Conservation (phyloP, 2,329 filamentous ascomycete species). For the Rhinocladiella mackenziei region DNA sequence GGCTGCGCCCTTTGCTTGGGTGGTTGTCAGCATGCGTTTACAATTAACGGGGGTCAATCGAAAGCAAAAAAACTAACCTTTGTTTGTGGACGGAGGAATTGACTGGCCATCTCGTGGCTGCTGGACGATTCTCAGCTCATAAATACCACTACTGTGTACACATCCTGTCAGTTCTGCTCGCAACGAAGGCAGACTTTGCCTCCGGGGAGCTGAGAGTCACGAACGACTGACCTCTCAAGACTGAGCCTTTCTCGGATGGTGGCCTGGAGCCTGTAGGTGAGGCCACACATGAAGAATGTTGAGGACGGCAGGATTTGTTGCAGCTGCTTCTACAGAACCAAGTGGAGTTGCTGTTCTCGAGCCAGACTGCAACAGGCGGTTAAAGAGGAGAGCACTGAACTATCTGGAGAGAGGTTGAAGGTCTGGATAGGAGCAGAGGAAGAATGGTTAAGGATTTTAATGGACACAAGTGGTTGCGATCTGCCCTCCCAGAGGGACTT, state of each 20-base stretch:
- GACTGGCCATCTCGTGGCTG: conserved; percentile 5
- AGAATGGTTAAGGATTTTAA: too few relatives aligned
- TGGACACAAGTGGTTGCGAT: too few relatives aligned
- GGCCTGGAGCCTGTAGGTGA: neutral
- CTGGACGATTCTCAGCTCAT: conserved; percentile 8
- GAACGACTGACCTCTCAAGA: conserved; percentile 10
- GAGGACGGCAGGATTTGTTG: neutral
- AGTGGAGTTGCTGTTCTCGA: too few relatives aligned
- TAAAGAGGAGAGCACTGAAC: too few relatives aligned
- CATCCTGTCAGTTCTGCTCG: conserved; percentile 7
- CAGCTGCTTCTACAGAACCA: neutral
- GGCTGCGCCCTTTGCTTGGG: conserved; percentile 2
- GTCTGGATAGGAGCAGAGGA: too few relatives aligned
- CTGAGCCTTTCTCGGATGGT: conserved; percentile 1
- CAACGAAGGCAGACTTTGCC: conserved; percentile 7
- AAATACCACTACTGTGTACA: conserved; percentile 5
- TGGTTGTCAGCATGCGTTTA: neutral
- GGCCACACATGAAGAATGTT: neutral
- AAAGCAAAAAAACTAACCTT: neutral
- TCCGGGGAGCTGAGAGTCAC: conserved; percentile 1
- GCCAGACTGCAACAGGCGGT: too few relatives aligned
- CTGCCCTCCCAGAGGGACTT: too few relatives aligned
- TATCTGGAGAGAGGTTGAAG: too few relatives aligned
- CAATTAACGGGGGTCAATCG: too few relatives aligned
- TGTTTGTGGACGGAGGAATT: neutral